Conservation (phyloP, 208 protist species). For the Trypanosoma melophagium region DNA sequence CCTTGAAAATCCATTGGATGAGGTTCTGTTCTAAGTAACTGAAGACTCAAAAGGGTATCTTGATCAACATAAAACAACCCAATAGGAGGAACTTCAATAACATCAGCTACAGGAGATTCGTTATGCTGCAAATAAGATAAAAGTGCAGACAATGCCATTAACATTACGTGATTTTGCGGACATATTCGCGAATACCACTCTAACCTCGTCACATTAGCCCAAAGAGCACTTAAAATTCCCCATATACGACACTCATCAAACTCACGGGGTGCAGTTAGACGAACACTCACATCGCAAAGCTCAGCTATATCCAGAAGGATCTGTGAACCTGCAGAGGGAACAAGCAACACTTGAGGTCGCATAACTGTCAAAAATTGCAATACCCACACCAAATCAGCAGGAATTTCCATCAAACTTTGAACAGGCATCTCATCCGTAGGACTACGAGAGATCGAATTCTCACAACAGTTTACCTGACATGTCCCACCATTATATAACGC, state of each 20-base stretch:
- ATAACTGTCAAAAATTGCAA: slow-evolving; percentile 19
- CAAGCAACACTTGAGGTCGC: slow-evolving; percentile 6
- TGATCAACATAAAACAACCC: slow-evolving; percentile 62
- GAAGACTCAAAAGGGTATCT: slow-evolving; percentile 48
- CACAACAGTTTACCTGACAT: slow-evolving; percentile 35
- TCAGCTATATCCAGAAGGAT: slow-evolving; percentile 26
- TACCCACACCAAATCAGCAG: slow-evolving; percentile 29
- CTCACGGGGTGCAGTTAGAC: slow-evolving; percentile 17
- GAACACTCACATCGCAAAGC: slow-evolving; percentile 20
- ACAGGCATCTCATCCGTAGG: slow-evolving; percentile 15
- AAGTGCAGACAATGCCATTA: slow-evolving; percentile 73
- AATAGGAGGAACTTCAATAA: slow-evolving; percentile 57
- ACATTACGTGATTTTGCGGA: slow-evolving; percentile 48
- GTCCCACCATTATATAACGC: slow-evolving; percentile 38
- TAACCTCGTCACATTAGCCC: slow-evolving; percentile 32
- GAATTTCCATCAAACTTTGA: slow-evolving; percentile 26
- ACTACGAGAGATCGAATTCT: slow-evolving; percentile 26
- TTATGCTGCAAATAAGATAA: slow-evolving; percentile 45
- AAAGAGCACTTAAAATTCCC: slow-evolving; percentile 36
- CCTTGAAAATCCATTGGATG: slow-evolving; percentile 82
- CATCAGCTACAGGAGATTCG: slow-evolving; percentile 61
- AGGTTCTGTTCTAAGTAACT: slow-evolving; percentile 69
- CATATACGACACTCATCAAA: slow-evolving; percentile 23
- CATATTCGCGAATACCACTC: slow-evolving; percentile 60
- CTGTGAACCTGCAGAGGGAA: slow-evolving; percentile 28